phyloP scores from a whole-genome alignment of 2,329 filamentous ascomycete genomes.

The Nothomitra cinnamomea region DNA sequence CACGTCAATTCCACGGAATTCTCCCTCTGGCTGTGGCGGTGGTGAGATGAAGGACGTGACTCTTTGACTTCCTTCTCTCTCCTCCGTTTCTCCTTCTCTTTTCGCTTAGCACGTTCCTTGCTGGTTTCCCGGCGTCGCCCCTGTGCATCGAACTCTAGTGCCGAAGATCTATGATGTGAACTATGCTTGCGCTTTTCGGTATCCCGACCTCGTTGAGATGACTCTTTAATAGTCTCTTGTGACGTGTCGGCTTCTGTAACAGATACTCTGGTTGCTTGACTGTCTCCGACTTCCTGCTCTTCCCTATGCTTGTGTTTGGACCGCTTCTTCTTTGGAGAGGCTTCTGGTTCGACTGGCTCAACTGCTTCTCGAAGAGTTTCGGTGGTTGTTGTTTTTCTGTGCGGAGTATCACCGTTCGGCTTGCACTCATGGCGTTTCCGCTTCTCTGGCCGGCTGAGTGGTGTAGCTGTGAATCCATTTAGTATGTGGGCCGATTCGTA shows the following conservation, averaged over 20 bases:
- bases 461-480: neutral
- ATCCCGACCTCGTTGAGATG: neutral
- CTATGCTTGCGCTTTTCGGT: neutral
- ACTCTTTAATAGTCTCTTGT: neutral
- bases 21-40: neutral
- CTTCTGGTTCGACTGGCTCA: neutral
- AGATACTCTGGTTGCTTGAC: neutral
- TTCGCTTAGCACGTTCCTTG: conserved; percentile 2
- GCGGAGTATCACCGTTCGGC: neutral
- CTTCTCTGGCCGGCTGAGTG: neutral
- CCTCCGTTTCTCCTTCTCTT: conserved; percentile 1
- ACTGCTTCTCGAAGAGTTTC: neutral
- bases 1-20: too few relatives aligned
- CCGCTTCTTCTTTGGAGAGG: neutral
- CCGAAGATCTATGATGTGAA: neutral
- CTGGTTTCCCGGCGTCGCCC: conserved; percentile 1
- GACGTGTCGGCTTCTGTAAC: neutral
- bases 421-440: neutral
- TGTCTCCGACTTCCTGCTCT: neutral
- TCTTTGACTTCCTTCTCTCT: neutral
- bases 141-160: neutral
- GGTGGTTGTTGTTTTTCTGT: neutral
- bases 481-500: neutral
- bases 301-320: neutral
- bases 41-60: neutral